A percentile compares a stretch with the other conserved stretches of the same genome.
Evolutionary conservation across 1,139 yeast species (phyloP).

Genomic region (Candida sp.): DNA sequence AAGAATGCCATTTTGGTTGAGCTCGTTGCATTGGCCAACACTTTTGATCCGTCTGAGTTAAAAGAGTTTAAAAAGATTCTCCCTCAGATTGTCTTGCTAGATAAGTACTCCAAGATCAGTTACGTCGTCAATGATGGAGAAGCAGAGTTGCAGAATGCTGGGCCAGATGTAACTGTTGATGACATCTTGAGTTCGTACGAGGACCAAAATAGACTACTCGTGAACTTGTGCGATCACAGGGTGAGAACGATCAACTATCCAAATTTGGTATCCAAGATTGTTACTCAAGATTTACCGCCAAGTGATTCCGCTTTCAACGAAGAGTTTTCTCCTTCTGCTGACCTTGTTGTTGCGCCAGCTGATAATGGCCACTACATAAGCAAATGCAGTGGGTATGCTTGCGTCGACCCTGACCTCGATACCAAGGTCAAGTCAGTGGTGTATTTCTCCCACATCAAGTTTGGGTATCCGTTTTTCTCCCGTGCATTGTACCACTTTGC

Average conservation of each 20-base stretch:
- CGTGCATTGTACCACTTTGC: slow-evolving; percentile 19
- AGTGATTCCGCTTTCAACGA: slow-evolving; percentile 10
- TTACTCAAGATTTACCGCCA: slow-evolving; percentile 7
- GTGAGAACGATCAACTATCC: slow-evolving; percentile 12
- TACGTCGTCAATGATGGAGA: slow-evolving; percentile 13
- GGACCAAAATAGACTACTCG: slow-evolving; percentile 17
- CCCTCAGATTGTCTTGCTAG: slow-evolving; percentile 24
- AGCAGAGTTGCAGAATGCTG: slow-evolving; percentile 2
- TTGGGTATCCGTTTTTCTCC: slow-evolving; percentile 23
- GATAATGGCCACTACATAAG: slow-evolving; percentile 8
- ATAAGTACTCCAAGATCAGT: slow-evolving; percentile 11
- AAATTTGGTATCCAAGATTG: slow-evolving; percentile 3
- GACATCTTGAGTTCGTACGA: slow-evolving; percentile 13
- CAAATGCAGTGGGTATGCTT: slow-evolving; percentile 17
- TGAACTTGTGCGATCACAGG: slow-evolving; percentile 23
- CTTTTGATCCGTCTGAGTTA: slow-evolving; percentile 18
- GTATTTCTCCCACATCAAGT: slow-evolving; percentile 17
- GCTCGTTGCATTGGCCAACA: slow-evolving; percentile 23
- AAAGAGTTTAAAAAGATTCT: slow-evolving; percentile 16
- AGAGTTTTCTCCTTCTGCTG: slow-evolving; percentile 19
- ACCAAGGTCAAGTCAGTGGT: slow-evolving; percentile 12
- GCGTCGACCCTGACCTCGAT: slow-evolving; percentile 10
- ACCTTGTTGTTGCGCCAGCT: slow-evolving; percentile 18
- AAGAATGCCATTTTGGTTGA: slow-evolving; percentile 27
- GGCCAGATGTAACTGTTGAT: slow-evolving; percentile 9